Base-by-base conservation (phyloP, 768 basidiomycete genomes). In the Auriscalpium microsporum region DNA sequence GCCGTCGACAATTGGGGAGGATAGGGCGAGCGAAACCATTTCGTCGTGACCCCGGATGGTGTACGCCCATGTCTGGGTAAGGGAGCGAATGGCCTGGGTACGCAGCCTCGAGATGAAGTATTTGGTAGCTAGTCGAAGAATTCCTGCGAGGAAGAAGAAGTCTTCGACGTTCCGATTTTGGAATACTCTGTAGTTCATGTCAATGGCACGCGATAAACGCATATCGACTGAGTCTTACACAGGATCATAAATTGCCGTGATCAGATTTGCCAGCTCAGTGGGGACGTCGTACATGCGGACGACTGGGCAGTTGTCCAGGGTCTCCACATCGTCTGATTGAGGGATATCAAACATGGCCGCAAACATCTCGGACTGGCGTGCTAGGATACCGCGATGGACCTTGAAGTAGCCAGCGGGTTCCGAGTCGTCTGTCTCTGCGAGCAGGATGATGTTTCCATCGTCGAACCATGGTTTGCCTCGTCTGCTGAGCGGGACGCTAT, bases 61-160 rank as follows among this genome's bases (percentile, higher is more conserved):
- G 48, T 74, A 67, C 10, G 76, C 67, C 82, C 82, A 84, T 1
- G 75, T 79, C 54, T 72, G 64, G 13, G 72, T 65, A 13, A 84
- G 72, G 53, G 75, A 71, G 49, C 68, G 68, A 52, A 83, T 76
- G 37, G 77, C 78, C 56, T 78, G 72, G n/a, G 63, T 62, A n/a
- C 82, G 78, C 7, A 83, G 72, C 50, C 75, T 72, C 7, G 68
- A 62, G 36, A 83, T 75, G 62, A 82, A 78, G 54, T 84, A 84
- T 59, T 84, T 84, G 34, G 77, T 81, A 10, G 81, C 64, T 11
- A 84, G 68, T 17, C 82, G 80, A 14, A 84, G 68, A 44, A 83
- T 77, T 6, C 80, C 78, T 35, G 80, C 76, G n/a, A 80, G 66
- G 57, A 76, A 71, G 58, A 75, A 77, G 64, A 83, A 83, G 58